Base-by-base conservation (phyloP, 2,329 filamentous ascomycete genomes). In the Xylariaceae sp. region DNA sequence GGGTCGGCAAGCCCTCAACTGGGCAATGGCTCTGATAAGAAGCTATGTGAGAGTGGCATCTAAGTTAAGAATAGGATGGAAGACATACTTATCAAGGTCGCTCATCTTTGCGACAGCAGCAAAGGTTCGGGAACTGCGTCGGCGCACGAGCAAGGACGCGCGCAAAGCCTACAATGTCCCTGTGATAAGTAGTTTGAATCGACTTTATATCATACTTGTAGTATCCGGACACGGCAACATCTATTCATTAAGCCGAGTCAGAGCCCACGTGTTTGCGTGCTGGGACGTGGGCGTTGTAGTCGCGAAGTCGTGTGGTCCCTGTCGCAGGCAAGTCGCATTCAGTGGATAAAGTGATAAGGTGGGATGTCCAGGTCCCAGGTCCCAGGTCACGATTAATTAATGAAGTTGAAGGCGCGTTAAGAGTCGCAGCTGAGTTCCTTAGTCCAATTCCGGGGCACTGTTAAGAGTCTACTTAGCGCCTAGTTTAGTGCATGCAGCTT, bases 1-100 rank as follows among this genome's bases (percentile, higher is more conserved):
- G 53, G 94, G 93, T 61, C 93, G 91, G 78, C 95, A 99, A 73
- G 92, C 90, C 80, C 95, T 92, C 72, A 99, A 83, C 77, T 97
- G 93, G 74, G 91, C 90, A 72, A 99, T 99, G 58, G 93, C 93
- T 78, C 94, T 97, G 64, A 46, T 19, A 44, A 55, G 56, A 60
- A 49, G 24, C 12, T 5, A 49, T 60, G 31, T 66, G 60, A 59
- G 55, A 53, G 41, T 6, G 46, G 19, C 48, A 62, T 44, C 53
- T 31, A 19, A 14, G 16, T 4, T 16, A 8, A 16, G 9, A 31
- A 29, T 9, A 48, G 5, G 51, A 56, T 47, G 16, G 39, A 29
- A 36, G 12, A 55, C 69, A 66, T 82, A 96, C 93, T 87, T 90
- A 79, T 98, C 95, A 70, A 98, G 85, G 76, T 98, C 92, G 77